phyloP scores from a whole-genome alignment of 176 grass and related monocot genomes.

The Oryza brachyantha region DNA sequence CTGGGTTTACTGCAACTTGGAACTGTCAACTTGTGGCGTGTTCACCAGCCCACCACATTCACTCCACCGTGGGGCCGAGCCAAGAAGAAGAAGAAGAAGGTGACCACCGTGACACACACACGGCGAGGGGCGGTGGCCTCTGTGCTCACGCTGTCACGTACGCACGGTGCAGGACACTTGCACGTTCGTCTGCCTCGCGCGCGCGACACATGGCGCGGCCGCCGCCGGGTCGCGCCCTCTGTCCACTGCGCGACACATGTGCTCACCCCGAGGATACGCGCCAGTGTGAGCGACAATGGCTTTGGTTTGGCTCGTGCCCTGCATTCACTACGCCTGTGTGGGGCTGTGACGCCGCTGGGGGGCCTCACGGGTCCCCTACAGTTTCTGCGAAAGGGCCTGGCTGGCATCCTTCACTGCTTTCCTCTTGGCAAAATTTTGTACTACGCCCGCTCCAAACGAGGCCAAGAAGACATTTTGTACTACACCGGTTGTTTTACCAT shows the following conservation, averaged over 20 bases:
- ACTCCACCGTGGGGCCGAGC: neutral
- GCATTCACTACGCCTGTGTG: neutral
- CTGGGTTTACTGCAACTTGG: neutral
- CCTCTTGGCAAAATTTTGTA: neutral
- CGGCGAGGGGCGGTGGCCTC: neutral
- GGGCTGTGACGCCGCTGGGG: neutral
- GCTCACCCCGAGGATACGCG: too few relatives aligned
- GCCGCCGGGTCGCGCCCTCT: conserved; percentile 1
- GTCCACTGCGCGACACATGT: neutral
- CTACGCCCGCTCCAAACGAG: neutral
- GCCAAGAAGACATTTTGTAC: neutral
- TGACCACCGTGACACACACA: neutral
- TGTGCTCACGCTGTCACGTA: neutral
- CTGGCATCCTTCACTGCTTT: neutral
- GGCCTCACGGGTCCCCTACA: neutral
- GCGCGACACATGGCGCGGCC: conserved; percentile 10
- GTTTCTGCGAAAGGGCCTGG: neutral
- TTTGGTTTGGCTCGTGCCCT: neutral
- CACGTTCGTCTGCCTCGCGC: conserved; percentile 13
- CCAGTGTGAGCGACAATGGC: neutral
- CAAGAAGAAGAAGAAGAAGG: neutral
- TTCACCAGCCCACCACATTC: neutral
- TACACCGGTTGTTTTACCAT: neutral
- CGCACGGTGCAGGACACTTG: conserved; percentile 6
- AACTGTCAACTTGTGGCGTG: neutral